Percentiles rank a stretch among this genome's conserved stretches.
phyloP scores from a whole-genome alignment of 345 rosid genomes.

The Moricandia moricandioides region DNA sequence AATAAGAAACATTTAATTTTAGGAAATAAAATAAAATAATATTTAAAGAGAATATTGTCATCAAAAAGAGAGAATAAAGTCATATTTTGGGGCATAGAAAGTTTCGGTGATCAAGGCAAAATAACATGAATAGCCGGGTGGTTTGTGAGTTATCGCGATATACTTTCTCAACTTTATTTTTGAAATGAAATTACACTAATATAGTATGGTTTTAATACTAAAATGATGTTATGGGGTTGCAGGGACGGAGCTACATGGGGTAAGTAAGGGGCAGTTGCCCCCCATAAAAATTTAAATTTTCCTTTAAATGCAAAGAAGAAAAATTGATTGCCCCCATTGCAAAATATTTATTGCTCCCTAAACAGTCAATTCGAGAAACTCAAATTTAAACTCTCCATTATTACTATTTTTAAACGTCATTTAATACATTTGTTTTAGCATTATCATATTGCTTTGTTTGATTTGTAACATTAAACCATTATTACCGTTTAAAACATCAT shows the following conservation, averaged over 20 bases:
- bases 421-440: not conserved
- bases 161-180: not conserved
- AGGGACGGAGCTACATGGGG: not conserved
- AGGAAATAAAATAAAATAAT: not conserved
- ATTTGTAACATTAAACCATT: too few species aligned
- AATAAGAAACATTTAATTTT: not conserved
- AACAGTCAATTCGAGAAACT: not conserved
- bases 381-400: not conserved
- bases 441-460: too few species aligned
- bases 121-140: not conserved
- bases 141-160: not conserved
- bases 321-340: not conserved
- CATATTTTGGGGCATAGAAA: not conserved
- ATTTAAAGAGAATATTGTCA: not conserved
- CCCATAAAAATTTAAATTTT: not conserved
- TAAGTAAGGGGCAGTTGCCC: not conserved
- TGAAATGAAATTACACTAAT: not conserved
- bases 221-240: not conserved
- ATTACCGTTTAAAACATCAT: not conserved
- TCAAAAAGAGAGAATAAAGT: not conserved
- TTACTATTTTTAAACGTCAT: not conserved
- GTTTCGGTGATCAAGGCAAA: not conserved
- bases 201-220: not conserved
- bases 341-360: not conserved
- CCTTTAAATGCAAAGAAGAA: not conserved